phyloP scores from a whole-genome alignment of 2,329 filamentous ascomycete species.

The Dryadomyces sulphureus region DNA sequence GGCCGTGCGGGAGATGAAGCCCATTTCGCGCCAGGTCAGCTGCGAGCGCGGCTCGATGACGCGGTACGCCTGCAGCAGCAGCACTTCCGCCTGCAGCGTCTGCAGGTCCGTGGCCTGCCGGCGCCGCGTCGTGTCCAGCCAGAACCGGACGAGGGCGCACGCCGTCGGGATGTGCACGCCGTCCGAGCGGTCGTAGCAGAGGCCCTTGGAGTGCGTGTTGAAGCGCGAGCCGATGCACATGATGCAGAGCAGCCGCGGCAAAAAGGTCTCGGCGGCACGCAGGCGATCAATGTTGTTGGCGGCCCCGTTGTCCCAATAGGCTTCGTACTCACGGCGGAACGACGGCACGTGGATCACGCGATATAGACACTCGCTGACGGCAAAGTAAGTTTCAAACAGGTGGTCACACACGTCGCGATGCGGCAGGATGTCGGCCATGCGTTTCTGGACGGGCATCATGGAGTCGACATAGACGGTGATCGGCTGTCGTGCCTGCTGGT shows the following conservation, averaged over 20 bases:
- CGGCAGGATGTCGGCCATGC: conserved; percentile 42
- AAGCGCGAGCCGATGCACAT: conserved; percentile 39
- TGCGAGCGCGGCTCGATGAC: conserved; percentile 33
- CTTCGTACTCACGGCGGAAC: conserved; percentile 34
- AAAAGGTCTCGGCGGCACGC: conserved; percentile 23
- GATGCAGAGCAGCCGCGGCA: conserved; percentile 37
- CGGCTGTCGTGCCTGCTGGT: conserved; percentile 29
- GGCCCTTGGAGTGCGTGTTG: conserved; percentile 32
- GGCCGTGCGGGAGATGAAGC: conserved; percentile 38
- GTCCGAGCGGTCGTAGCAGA: conserved; percentile 34
- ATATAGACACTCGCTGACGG: conserved; percentile 36
- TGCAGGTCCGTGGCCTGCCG: conserved; percentile 37
- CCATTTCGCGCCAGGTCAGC: conserved; percentile 39
- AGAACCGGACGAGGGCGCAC: conserved; percentile 36
- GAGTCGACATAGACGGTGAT: conserved; percentile 43
- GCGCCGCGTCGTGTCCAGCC: conserved; percentile 35
- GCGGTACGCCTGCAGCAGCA: conserved; percentile 36
- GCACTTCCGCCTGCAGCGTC: conserved; percentile 37
- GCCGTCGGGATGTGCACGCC: conserved; percentile 43
- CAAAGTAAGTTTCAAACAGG: conserved; percentile 32
- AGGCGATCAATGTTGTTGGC: conserved; percentile 23
- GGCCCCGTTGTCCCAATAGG: conserved; percentile 31
- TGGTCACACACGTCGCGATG: conserved; percentile 33
- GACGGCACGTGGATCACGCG: conserved; percentile 37
- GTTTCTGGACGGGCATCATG: conserved; percentile 41